Conservation (phyloP, 371 early-diverging fungal species). For the Actinomortierella wolfii region DNA sequence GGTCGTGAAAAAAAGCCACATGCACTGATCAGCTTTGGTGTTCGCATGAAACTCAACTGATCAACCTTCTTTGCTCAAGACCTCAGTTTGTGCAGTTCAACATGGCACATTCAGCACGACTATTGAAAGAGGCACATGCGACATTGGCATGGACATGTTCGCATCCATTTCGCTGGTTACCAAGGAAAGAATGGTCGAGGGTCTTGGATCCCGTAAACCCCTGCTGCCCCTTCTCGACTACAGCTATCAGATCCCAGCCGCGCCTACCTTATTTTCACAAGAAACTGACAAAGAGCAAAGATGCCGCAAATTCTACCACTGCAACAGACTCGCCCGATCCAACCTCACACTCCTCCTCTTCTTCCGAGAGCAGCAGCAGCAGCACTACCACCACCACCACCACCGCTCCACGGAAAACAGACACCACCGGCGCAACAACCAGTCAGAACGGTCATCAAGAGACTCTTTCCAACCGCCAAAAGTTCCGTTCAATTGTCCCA, state of each 20-base stretch:
- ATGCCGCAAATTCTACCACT: not conserved
- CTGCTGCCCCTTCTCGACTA: conserved; percentile 19
- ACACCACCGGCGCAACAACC: not conserved
- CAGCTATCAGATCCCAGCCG: conserved; percentile 5
- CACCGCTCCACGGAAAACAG: not conserved
- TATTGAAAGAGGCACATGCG: too few relatives aligned
- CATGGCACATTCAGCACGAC: too few relatives aligned
- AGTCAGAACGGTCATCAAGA: not conserved
- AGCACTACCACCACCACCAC: conserved; percentile 5
- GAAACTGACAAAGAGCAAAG: conserved; percentile 14
- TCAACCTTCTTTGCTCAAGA: too few relatives aligned
- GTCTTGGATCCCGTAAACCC: too few relatives aligned
- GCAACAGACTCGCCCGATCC: conserved; percentile 2
- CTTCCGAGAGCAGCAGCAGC: conserved; percentile 4
- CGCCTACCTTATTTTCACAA: conserved; percentile 36
- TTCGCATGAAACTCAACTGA: too few relatives aligned
- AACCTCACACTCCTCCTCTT: not conserved
- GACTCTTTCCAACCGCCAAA: conserved; percentile 36
- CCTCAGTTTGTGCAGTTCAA: too few relatives aligned
- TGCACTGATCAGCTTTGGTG: too few relatives aligned
- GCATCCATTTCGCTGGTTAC: too few relatives aligned
- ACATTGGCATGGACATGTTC: too few relatives aligned
- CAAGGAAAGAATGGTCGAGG: too few relatives aligned
- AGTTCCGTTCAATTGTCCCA: conserved; percentile 27
- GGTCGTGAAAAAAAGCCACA: too few relatives aligned